Percentiles rank a stretch among this genome's conserved stretches.
Conservation (phyloP, 2,329 filamentous ascomycete genomes). For the Ceratocystis diversiconidia region DNA sequence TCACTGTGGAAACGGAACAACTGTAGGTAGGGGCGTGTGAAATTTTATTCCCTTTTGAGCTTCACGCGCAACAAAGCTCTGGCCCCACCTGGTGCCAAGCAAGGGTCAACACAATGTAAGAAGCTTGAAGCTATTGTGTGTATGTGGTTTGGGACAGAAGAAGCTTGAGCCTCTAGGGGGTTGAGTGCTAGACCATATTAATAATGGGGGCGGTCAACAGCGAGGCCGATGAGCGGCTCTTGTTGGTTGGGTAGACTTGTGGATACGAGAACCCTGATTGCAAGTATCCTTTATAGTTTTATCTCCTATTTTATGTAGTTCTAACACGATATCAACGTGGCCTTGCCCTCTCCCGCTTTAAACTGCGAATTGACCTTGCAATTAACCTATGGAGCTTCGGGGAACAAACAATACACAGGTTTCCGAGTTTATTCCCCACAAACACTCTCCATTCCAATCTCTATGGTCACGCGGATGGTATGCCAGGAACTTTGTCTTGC, state of each 20-base stretch:
- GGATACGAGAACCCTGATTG: background rate
- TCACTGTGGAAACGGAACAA: background rate
- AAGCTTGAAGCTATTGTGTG: background rate
- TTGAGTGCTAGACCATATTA: background rate
- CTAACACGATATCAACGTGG: background rate
- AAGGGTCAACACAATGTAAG: conserved; percentile 3
- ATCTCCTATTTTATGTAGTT: background rate
- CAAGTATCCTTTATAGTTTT: background rate
- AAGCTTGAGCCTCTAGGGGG: background rate
- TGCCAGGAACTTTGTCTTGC: conserved; percentile 5
- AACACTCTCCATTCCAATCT: conserved; percentile 3
- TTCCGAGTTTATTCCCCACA: background rate
- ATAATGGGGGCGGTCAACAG: background rate
- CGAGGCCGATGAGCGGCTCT: background rate
- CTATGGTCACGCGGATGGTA: background rate
- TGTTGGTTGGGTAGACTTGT: background rate
- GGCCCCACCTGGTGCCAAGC: conserved; percentile 1
- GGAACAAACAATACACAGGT: background rate
- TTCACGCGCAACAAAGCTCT: conserved; percentile 1
- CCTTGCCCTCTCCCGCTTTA: background rate
- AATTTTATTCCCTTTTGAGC: background rate
- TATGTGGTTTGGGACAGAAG: background rate
- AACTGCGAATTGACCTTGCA: background rate
- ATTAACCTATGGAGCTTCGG: background rate
- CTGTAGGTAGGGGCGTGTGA: background rate